Evolutionary conservation across 495 filamentous ascomycete genomes (phyloP).

Genomic region (Aspergillus panamensis): DNA sequence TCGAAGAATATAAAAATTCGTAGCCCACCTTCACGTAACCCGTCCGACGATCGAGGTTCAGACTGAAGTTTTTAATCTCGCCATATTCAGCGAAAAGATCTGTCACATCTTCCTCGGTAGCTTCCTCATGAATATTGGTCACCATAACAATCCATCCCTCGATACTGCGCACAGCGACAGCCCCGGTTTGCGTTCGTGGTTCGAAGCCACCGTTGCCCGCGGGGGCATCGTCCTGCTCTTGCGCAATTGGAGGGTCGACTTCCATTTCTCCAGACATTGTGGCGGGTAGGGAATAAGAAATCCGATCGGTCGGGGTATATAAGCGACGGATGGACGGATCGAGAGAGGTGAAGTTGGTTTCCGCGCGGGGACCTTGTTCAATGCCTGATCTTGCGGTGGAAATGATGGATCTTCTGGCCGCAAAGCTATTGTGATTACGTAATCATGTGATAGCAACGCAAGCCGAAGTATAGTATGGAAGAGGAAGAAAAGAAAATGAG

Average conservation of each 20-base stretch:
- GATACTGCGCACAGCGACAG: slow-evolving; percentile 92
- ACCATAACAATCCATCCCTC: slow-evolving; percentile 98
- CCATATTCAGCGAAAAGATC: slow-evolving; percentile 95
- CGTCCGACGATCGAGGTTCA: slow-evolving; percentile 91
- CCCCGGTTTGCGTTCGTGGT: slow-evolving; percentile 68
- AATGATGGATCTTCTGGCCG: not conserved
- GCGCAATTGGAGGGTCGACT: slow-evolving; percentile 57
- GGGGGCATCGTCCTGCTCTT: slow-evolving; percentile 42
- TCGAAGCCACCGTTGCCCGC: slow-evolving; percentile 60
- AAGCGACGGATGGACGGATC: not conserved
- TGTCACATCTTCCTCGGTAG: slow-evolving; percentile 90
- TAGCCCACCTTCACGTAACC: slow-evolving; percentile 91
- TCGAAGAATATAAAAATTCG: too few relatives aligned
- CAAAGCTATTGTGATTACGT: slow-evolving; percentile 22
- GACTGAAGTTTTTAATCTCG: slow-evolving; percentile 94
- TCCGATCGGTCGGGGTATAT: not conserved
- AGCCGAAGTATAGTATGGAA: too few relatives aligned
- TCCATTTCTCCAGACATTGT: slow-evolving; percentile 79
- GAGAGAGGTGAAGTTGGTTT: not conserved
- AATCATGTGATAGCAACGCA: not conserved
- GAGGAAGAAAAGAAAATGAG: too few relatives aligned
- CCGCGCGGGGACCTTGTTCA: not conserved
- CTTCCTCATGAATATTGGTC: slow-evolving; percentile 97
- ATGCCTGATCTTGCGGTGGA: not conserved
- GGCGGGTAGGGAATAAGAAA: slow-evolving; percentile 1